Percentiles rank a stretch among this genome's conserved stretches.
Conservation (phyloP, 1,284 basidiomycete species). For the Cutaneotrichosporon sp. region DNA sequence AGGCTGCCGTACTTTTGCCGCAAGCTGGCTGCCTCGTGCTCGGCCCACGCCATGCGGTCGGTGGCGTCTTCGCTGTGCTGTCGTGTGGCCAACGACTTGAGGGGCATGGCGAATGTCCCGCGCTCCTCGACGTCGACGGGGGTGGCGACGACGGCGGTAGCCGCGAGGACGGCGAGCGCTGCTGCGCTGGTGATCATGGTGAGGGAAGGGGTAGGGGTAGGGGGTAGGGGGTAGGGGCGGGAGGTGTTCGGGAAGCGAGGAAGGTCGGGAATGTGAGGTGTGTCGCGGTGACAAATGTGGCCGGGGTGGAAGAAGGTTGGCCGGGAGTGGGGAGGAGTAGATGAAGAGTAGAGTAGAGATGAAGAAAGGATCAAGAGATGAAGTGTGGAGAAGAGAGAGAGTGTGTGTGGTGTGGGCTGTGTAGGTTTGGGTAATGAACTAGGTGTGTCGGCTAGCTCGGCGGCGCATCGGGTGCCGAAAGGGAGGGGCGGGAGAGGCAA, state of each 20-base stretch:
- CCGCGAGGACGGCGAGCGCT: constrained; percentile 10
- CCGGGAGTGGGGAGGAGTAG: neutral
- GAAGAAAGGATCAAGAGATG: neutral
- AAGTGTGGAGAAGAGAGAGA: neutral
- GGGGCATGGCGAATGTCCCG: constrained; percentile 19
- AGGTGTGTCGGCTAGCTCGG: no score
- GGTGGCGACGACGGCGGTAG: constrained; percentile 12
- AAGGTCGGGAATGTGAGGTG: neutral
- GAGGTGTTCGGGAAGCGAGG: neutral
- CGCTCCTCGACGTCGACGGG: constrained; percentile 7
- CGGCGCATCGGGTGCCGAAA: no score
- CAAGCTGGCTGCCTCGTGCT: constrained; percentile 33
- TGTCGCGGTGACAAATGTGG: neutral
- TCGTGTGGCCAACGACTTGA: constrained; percentile 23
- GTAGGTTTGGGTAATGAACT: no score
- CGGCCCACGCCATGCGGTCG: constrained; percentile 37
- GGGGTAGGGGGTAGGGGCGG: neutral
- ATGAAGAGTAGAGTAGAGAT: neutral
- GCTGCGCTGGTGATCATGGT: constrained; percentile 3
- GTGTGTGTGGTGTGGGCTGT: neutral
- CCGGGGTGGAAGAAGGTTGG: neutral
- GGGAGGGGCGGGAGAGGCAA: neutral
- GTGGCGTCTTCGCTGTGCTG: constrained; percentile 34
- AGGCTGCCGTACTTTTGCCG: constrained; percentile 39
- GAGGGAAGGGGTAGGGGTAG: neutral